Base-by-base conservation (phyloP, 1,139 yeast species). In the Yamadazyma aaseri region DNA sequence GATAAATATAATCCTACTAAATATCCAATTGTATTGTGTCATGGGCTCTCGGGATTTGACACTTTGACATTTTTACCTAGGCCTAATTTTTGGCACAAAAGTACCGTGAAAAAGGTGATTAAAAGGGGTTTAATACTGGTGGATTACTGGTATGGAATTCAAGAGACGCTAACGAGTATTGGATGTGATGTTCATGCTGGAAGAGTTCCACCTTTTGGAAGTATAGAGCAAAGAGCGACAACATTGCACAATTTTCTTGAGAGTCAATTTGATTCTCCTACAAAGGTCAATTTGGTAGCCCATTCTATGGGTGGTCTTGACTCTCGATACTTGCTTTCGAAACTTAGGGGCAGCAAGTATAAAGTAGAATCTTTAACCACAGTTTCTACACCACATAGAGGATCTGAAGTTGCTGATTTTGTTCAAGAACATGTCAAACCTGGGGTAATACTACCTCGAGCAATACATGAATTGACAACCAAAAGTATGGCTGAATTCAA, bases 281-380 rank as follows among this genome's bases (percentile, higher is more conserved):
- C 70, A 18, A 77, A 78, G 41, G 63, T 89, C 11, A 89, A 89
- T 52, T 57, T 89, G 25, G 69, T 89, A 14, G 94, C 95, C n/a
- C 97, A 89, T 53, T 86, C 96, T 0, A 87, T 89, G 96, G 97
- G 97, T 6, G 97, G 97, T 0, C 61, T 89, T 26, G 97, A 89
- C 54, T 77, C 90, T 25, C 60, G 97, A 32, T 86, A 81, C 51
- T 58, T 89, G 45, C 83, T 86, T 2, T 72, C 86, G 0, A 63
- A 73, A 34, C 55, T 82, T 11, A 61, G 67, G 15, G 65, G 61
- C 24, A 60, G 37, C 23, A 64, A 71, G 33, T 84, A 76, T 46
- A 59, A 76, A 45, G 79, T 84, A 5, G 76, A 71, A 1, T 83
- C 95, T 29, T 60, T 89, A 17, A 86, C 96, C 0, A 87, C 97